phyloP scores from a whole-genome alignment of 2,329 filamentous ascomycete genomes.

The Aurifilum marmelostoma region DNA sequence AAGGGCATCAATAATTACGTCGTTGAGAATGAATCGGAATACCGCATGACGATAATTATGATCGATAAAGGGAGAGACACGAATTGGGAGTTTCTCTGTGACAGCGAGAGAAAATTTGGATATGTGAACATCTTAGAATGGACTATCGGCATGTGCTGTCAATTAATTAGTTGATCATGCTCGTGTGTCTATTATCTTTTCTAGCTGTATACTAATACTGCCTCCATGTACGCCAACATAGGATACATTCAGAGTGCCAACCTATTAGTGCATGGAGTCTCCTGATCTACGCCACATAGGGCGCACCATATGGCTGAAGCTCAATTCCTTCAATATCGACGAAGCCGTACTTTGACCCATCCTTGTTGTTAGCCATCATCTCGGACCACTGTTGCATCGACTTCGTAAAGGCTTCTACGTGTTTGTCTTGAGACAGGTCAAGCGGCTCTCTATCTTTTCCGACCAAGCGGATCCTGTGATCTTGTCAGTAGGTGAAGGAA shows the following conservation, averaged over 20 bases:
- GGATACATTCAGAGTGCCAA: not conserved
- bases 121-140: not conserved
- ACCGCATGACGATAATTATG: no score
- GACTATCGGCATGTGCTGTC: not conserved
- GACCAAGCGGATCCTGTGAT: constrained; percentile 23
- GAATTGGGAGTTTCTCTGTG: not conserved
- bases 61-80: no score
- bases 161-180: not conserved
- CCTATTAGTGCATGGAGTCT: not conserved
- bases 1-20: no score
- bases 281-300: constrained; percentile 28
- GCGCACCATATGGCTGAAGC: constrained; percentile 39
- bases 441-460: constrained; percentile 35
- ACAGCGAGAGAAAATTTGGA: not conserved
- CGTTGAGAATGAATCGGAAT: not conserved
- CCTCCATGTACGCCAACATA: not conserved
- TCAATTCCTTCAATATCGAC: constrained; percentile 38
- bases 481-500: not conserved
- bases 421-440: constrained; percentile 38
- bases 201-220: not conserved
- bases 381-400: constrained; percentile 38
- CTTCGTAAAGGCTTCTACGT: constrained; percentile 37
- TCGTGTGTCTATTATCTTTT: not conserved
- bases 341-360: constrained; percentile 39
- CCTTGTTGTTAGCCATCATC: constrained; percentile 38